Evolutionary conservation across 495 filamentous ascomycete species (phyloP), one percentile per base, ranked within the genome.

Genomic region (Aspergillus hancockii): DNA sequence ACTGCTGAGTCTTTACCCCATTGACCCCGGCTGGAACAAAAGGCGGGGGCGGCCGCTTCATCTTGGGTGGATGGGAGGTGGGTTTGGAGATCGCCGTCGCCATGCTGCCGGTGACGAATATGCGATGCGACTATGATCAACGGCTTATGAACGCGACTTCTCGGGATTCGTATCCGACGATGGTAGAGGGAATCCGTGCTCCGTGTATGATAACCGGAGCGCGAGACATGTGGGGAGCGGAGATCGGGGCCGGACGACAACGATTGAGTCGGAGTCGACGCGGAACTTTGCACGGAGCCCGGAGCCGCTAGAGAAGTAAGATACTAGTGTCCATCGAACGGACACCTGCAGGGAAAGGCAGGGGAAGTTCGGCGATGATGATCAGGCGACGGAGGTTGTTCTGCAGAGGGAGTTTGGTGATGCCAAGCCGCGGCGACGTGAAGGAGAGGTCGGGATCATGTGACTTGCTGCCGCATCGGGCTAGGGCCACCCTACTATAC

Each of bases 41-140:
- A 51, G 87, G 86, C 55, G 86, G 86, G 59, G 85, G 79, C 58
- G 88, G 88, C 32, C 88, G 88, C 73, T 91, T 91, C 64, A 88
- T 84, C 71, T 91, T 91, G 64, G 81, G 81, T 57, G 83, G 71
- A 65, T 82, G 81, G 47, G 84, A 76, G 65, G 79, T 74, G 14
- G 81, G 81, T 61, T 81, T 83, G 50, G 81, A 79, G 45, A 85
- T 75, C 40, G 81, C 81, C 50, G 81, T 82, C 28, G 81, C 79
- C 81, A 82, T 83, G 46, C 43, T 71, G 68, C 51, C 59, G 51
- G 58, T 58, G 47, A 58, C 56, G 52, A 22, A 23, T 51, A 60
- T 63, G 68, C 65, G 59, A 69, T 46, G 50, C 60, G 59, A 54
- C 38, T 63, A 59, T 43, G 51, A 55, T 55, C 57, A 58, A 63